Conservation (phyloP, 139 green algal species). For the Parachlorella kessleri region DNA sequence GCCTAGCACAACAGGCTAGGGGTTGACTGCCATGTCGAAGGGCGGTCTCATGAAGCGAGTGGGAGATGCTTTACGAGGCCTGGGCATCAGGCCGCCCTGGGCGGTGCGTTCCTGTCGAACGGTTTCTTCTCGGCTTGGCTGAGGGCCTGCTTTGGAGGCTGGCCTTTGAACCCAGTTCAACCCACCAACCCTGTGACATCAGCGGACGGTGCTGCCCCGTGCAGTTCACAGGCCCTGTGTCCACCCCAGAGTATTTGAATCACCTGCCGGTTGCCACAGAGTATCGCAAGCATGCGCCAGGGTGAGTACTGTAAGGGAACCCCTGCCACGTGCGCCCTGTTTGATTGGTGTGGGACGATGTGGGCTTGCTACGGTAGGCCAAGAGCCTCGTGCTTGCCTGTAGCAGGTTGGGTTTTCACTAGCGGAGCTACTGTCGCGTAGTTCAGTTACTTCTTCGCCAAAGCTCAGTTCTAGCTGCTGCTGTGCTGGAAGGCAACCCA, state of each 20-base stretch:
- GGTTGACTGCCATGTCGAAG: not conserved
- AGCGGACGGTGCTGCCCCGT: not conserved
- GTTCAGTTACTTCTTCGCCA: too few species aligned
- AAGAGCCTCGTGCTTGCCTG: too few species aligned
- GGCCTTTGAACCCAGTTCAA: not conserved
- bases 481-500: too few species aligned
- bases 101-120: not conserved
- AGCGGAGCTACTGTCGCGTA: not conserved
- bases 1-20: too few species aligned
- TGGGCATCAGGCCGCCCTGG: constrained; percentile 24
- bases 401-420: not conserved
- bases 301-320: constrained; percentile 21
- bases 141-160: too few species aligned
- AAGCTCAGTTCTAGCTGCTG: too few species aligned
- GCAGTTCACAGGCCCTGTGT: constrained; percentile 46
- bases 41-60: not conserved
- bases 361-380: too few species aligned
- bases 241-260: constrained; percentile 38
- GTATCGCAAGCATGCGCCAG: constrained; percentile 32
- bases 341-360: too few species aligned
- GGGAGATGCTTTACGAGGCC: not conserved
- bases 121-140: too few species aligned
- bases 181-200: not conserved
- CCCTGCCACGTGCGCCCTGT: constrained; percentile 2
- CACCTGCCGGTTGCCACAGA: constrained; percentile 38